Evolutionary conservation across 768 basidiomycete species (phyloP), one percentile per base, ranked within the genome.

Genomic region (Sistotremastrum suecicum): DNA sequence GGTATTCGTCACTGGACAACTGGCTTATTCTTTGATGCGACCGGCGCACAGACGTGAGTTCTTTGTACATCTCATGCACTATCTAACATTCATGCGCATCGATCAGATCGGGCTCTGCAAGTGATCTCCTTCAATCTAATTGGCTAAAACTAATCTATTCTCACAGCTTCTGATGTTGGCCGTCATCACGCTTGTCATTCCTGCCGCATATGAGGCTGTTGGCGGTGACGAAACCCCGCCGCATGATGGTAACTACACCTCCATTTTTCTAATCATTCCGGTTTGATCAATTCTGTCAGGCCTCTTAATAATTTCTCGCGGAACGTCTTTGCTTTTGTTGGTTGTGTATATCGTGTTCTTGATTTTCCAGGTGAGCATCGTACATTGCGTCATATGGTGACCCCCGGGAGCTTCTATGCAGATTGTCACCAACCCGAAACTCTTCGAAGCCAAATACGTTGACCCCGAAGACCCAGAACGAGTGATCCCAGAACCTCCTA

Each of bases 151-250:
- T 20, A 41, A 44, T 29, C 39, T 37, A 5, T 52, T 37, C 20
- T 51, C 53, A 1, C 56, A 85, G 74, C 65, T 92, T 41, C 83
- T 91, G 84, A 88, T 86, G 3, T 66, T 94, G 47, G 73, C 87
- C 3, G 84, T 82, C 59, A 84, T 89, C 60, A 90, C 88, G 37
- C 75, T 95, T 36, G 80, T 94, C 53, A 85, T 94, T 48, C 90
- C 90, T 33, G 90, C 91, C 36, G 90, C 90, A 3, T 94, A 87
- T 53, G 69, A 75, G 51, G 45, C 56, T 30, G 50, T 51, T 6
- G 53, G 51, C 38, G 34, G 39, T n/a, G 44, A 33, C 33, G 41
- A 37, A 3, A 33, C 37, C 6, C 39, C 39, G 9, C 50, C 53
- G 4, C 42, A 48, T 44, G 37, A 46, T 7, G 50, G 53, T 39